Conservation (phyloP, 257 asterid genomes). For the Solanum peruvianum region DNA sequence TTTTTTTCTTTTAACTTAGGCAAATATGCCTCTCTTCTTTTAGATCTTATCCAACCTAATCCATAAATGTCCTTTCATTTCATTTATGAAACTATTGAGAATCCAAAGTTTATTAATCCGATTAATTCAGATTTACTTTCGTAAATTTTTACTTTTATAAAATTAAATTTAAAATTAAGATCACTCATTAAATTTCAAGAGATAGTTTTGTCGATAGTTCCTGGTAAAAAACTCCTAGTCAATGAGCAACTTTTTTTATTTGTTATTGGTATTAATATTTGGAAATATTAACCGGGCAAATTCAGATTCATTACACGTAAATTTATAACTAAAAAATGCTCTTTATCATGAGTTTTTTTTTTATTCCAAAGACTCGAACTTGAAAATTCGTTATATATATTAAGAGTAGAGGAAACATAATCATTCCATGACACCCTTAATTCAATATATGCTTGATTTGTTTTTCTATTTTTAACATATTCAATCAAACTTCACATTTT, state of each 20-base stretch:
- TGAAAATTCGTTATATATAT: background rate
- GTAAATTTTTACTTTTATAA: background rate
- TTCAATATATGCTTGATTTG: background rate
- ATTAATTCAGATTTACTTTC: background rate
- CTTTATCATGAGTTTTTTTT: background rate
- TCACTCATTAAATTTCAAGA: background rate
- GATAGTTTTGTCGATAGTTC: rapidly evolving
- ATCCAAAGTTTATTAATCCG: background rate
- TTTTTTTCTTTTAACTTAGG: background rate
- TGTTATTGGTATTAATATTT: background rate
- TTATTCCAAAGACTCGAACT: background rate
- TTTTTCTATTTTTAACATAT: background rate
- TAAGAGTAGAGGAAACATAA: background rate
- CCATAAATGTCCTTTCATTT: background rate
- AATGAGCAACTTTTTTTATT: no score
- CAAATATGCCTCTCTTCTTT: background rate
- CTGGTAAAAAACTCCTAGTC: background rate
- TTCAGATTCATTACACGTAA: background rate
- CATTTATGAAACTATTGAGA: background rate
- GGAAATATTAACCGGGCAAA: rapidly evolving
- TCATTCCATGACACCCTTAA: background rate
- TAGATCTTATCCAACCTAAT: background rate
- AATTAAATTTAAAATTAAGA: rapidly evolving
- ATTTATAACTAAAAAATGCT: no score
- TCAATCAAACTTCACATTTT: background rate